Base-by-base conservation (phyloP, 2,329 filamentous ascomycete genomes). In the Madurella fahalii region DNA sequence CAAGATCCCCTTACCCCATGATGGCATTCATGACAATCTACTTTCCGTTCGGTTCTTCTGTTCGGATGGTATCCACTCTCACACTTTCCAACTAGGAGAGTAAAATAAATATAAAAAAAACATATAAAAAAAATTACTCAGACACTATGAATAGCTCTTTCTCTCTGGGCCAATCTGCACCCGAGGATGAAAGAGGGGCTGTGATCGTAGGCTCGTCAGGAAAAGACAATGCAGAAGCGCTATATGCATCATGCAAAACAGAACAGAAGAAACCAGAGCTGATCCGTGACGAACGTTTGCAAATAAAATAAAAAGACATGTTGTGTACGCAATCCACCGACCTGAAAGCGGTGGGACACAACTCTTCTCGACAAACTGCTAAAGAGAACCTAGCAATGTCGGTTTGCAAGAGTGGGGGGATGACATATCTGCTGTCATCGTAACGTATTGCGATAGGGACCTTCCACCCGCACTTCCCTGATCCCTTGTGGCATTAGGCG, bases 401-500 rank as follows among this genome's bases (percentile, higher is more conserved):
- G 34, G 11, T 37, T 11, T 37, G 34, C 34, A 37, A 37, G 13
- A 37, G 9, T 4, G 4, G 34, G 34, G 34, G 11, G 34, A 37
- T 37, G 34, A 37, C 9, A 37, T 11, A 37, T 37, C 41, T 32
- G 32, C 13, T 52, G 64, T 72, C 65, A 74, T 61, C 71, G 68
- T 61, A 72, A 72, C 63, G 70, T 70, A 65, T 61, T 60, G 54
- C 68, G 68, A 57, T 70, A 79, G 17, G 78, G 77, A 2, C 77
- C 77, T 20, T 83, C 79, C 42, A 82, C 74, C 65, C 77, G 79
- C 52, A 82, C 71, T 54, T 82, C 79, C 60, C 71, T 76, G 59
- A 83, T 74, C 8, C 78, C 76, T 53, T 81, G 78, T 2, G 81
- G 81, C 74, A 83, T 79, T 63, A 79, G 69, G 18, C 80, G 76